Conservation (phyloP, 768 basidiomycete species). For the Mycena sanguinolenta region DNA sequence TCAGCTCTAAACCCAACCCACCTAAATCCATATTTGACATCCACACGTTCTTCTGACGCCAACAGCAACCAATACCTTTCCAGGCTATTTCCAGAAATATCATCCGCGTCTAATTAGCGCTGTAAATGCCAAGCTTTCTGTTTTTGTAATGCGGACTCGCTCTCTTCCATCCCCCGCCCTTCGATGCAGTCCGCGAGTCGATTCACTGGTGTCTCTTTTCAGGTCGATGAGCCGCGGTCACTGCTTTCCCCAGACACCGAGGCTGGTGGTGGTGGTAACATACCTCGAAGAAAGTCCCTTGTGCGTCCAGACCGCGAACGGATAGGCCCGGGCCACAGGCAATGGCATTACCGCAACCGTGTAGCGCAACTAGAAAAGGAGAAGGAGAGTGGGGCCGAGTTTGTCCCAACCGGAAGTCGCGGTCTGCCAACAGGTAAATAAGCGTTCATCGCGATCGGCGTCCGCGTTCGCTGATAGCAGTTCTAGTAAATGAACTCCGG, state of each 20-base stretch:
- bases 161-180: background rate
- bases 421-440: conserved; percentile 68
- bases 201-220: conserved; percentile 16
- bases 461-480: background rate
- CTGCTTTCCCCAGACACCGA: conserved; percentile 1
- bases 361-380: conserved; percentile 70
- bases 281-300: conserved; percentile 57
- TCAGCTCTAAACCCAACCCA: background rate
- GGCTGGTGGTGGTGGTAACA: background rate
- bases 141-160: background rate
- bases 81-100: background rate
- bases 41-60: conserved; percentile 10
- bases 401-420: conserved; percentile 62
- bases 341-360: conserved; percentile 81
- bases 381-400: conserved; percentile 60
- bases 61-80: background rate
- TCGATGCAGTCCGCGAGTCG: conserved; percentile 15
- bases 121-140: background rate
- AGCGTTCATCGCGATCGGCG: conserved; percentile 5
- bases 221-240: conserved; percentile 4
- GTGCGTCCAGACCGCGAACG: conserved; percentile 78
- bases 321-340: conserved; percentile 74
- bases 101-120: background rate
- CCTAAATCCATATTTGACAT: background rate
- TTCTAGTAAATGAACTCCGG: conserved; percentile 28